Evolutionary conservation across 2,329 filamentous ascomycete species (phyloP), one percentile per base, ranked within the genome.

Genomic region (Ascochyta pisi): DNA sequence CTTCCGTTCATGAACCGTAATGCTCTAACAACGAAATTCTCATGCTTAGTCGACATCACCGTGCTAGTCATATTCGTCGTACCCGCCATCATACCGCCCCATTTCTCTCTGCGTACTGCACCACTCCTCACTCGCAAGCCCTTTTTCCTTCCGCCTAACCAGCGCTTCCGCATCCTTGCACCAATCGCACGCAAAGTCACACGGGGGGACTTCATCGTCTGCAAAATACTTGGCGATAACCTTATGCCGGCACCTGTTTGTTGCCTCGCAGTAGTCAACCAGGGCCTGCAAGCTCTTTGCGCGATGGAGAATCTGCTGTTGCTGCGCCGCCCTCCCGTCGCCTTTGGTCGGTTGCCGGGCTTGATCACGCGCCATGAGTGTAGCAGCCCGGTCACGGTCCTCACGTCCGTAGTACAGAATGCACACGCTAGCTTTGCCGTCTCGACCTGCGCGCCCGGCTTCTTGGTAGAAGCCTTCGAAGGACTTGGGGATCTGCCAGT

Each of bases 391-490:
- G 68, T 96, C 90, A 24, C 91, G 82, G 69, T 97, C 93, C 74
- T 96, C 91, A 12, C 90, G 86, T 57, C 88, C 92, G 77, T 97
- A 98, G 76, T 97, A 96, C 50, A 98, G 79, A 50, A 96, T 91
- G 70, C 92, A 97, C 58, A 89, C 86, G 29, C 89, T 89, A 0
- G 92, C 92, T 60, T 94, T 93, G 23, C 92, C 91, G 66, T 98
- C 94, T 37, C 94, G 86, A 0, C 94, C 94, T 6, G 93, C 94
- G 35, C 94, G 89, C 0, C 94, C 94, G 2, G 92, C 93, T 81
- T 98, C 94, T 77, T 98, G 94, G 68, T 97, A 96, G 72, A 95
- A 97, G 1, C 93, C 92, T 74, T 98, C 94, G 72, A 98, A 96
- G 3, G 90, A 95, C 71, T 96, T 96, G 9, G 94, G 91, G 9